Evolutionary conservation across 768 basidiomycete species (phyloP).

Genomic region (Cantharellus anzutake): DNA sequence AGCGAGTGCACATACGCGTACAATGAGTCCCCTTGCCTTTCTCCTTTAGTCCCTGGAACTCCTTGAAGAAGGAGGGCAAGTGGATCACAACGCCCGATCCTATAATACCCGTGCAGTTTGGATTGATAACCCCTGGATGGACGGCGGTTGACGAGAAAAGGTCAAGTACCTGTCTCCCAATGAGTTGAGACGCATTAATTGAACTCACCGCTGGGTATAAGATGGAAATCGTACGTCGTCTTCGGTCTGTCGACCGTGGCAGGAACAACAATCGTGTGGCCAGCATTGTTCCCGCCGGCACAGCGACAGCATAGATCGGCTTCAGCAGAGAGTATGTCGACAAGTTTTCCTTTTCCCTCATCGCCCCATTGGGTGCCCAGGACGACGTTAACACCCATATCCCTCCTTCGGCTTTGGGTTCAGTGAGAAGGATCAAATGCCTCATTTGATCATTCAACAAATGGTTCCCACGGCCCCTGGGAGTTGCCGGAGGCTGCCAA

Average conservation of each 20-base stretch:
- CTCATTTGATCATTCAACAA: too few species aligned
- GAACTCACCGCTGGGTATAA: constrained; percentile 72
- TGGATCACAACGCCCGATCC: constrained; percentile 95
- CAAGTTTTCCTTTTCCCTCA: constrained; percentile 89
- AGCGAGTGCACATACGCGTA: neutral
- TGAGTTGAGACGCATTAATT: neutral
- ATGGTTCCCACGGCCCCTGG: too few species aligned
- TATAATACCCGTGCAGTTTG: constrained; percentile 66
- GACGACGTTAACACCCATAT: constrained; percentile 40
- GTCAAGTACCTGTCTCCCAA: neutral
- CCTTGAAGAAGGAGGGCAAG: constrained; percentile 83
- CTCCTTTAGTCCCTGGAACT: constrained; percentile 66
- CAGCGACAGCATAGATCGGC: constrained; percentile 88
- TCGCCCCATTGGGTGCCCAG: constrained; percentile 86
- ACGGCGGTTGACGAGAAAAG: neutral
- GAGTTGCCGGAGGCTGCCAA: too few species aligned
- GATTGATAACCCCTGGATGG: constrained; percentile 63
- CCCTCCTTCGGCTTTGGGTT: neutral
- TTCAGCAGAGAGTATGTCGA: constrained; percentile 83
- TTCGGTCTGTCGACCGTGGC: constrained; percentile 44
- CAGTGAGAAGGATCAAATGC: too few species aligned
- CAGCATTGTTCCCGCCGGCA: constrained; percentile 97
- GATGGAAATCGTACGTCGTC: constrained; percentile 87
- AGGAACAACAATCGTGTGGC: constrained; percentile 89
- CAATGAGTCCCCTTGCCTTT: constrained; percentile 37